Evolutionary conservation across 306 rosid genomes (phyloP).

Genomic region (Quillaja saponaria): DNA sequence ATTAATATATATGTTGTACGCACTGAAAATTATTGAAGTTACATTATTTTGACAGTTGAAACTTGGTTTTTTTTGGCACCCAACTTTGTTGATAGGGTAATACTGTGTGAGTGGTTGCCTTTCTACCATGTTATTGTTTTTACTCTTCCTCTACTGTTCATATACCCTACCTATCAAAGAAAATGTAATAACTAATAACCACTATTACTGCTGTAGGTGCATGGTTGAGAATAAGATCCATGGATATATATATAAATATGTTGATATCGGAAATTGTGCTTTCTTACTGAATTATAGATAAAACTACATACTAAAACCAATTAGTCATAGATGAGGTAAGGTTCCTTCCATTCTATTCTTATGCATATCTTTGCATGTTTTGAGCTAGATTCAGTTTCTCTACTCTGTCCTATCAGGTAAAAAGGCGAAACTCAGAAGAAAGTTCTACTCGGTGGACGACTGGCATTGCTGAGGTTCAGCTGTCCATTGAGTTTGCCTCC

Average conservation of each 20-base stretch:
- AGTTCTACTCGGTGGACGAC: conserved; percentile 99
- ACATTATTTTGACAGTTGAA: conserved; percentile 8
- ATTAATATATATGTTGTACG: too few species aligned
- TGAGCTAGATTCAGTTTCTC: background rate
- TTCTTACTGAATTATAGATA: too few species aligned
- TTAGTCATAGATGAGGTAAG: background rate
- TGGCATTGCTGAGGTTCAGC: conserved; percentile 97
- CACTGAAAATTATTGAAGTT: conserved; percentile 2
- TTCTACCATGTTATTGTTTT: conserved; percentile 11
- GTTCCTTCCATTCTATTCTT: background rate
- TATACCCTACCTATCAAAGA: background rate
- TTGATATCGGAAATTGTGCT: too few species aligned
- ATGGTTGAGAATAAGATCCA: too few species aligned
- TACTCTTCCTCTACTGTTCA: conserved; percentile 7
- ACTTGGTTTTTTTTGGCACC: background rate
- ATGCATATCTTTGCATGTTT: background rate
- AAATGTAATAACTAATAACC: background rate
- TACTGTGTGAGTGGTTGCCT: conserved; percentile 49
- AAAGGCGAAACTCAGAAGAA: conserved; percentile 87
- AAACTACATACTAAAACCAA: too few species aligned
- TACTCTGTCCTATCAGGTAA: conserved; percentile 57
- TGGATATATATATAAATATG: too few species aligned
- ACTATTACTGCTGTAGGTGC: background rate
- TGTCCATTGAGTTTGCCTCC: conserved; percentile 86
- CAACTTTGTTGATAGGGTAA: conserved; percentile 50